Conservation (phyloP, 768 basidiomycete species). For the Pholiota conissans region DNA sequence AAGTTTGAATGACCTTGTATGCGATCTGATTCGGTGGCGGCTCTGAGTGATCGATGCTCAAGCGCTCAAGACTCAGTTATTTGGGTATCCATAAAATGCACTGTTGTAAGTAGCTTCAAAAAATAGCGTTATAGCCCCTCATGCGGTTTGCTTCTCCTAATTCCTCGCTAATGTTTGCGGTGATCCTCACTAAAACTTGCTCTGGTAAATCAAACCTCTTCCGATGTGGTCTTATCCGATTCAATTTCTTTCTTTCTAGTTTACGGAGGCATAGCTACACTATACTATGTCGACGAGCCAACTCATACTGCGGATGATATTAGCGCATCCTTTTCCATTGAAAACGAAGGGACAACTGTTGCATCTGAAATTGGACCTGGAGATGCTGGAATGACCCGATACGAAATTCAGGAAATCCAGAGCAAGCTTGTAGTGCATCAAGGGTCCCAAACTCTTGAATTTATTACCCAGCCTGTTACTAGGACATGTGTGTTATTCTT, state of each 20-base stretch:
- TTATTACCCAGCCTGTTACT: background rate
- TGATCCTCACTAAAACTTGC: background rate
- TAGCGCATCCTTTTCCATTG: background rate
- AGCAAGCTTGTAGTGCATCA: background rate
- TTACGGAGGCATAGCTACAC: background rate
- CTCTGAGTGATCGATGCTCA: too few species aligned
- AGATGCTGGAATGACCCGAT: background rate
- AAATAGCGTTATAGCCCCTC: too few species aligned
- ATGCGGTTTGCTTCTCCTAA: background rate
- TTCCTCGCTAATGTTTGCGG: background rate
- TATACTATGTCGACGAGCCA: background rate
- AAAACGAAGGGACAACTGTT: background rate
- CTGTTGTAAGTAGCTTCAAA: too few species aligned
- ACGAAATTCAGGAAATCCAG: background rate
- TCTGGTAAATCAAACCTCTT: background rate
- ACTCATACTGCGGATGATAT: background rate
- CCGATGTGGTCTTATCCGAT: background rate
- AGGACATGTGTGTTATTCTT: constrained; percentile 1
- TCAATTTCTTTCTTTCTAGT: background rate
- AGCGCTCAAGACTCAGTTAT: too few species aligned
- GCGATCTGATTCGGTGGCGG: too few species aligned
- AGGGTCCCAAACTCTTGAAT: background rate
- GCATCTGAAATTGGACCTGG: background rate
- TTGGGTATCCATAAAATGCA: too few species aligned
- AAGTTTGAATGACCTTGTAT: too few species aligned